Evolutionary conservation across 345 rosid species (phyloP).

Genomic region (Pelargonium nanum): DNA sequence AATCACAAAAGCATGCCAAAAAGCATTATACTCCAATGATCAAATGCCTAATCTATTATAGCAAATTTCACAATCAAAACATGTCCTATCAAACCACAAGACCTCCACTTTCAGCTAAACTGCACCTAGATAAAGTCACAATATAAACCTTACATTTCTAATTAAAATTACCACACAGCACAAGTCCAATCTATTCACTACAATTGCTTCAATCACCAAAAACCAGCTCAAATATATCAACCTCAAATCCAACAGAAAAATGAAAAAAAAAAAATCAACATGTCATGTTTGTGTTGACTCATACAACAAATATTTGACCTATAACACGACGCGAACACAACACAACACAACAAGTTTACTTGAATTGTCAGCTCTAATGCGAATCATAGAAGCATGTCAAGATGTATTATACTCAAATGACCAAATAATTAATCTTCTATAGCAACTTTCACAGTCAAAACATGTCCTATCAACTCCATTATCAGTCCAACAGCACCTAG

Average conservation of each 20-base stretch:
- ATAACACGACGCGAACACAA: no score
- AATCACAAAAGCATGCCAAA: no score
- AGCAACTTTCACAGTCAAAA: background rate
- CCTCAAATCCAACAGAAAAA: background rate
- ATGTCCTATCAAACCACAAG: no score
- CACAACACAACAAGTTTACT: no score
- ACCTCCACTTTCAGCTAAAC: background rate
- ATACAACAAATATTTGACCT: no score
- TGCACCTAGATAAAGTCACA: background rate
- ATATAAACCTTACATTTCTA: no score
- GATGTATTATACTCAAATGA: background rate
- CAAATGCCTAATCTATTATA: no score
- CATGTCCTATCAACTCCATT: no score
- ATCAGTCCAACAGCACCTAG: background rate
- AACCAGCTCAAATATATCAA: background rate
- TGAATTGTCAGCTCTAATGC: no score
- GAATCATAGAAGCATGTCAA: no score
- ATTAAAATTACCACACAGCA: background rate
- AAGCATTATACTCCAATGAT: background rate
- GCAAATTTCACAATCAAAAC: background rate
- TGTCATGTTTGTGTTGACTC: no score
- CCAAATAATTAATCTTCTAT: no score
- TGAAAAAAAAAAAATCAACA: background rate
- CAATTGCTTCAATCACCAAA: background rate
- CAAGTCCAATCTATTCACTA: background rate